These are phyloP conservation scores for Thielaviopsis euricoi DNA, from an alignment of 2,329 filamentous ascomycete genomes.

Conservation along the genomic window DNA sequence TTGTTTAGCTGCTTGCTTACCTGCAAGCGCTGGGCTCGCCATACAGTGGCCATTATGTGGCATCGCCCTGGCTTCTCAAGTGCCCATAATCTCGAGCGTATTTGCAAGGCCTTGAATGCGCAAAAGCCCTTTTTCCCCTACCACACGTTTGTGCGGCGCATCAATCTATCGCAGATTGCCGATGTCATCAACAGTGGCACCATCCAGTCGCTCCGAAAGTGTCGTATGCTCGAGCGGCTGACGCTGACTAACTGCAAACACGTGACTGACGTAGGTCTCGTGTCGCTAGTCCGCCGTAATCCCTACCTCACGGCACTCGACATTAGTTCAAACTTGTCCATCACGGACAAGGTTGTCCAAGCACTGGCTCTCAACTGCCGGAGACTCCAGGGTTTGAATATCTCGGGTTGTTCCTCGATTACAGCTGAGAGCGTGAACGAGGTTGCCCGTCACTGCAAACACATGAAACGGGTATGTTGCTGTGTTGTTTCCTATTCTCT, in stretches of 20 bases:
- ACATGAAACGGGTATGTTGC: constrained; percentile 62
- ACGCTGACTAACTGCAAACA: constrained; percentile 81
- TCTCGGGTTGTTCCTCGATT: constrained; percentile 70
- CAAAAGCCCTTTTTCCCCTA: constrained; percentile 75
- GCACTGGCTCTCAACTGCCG: constrained; percentile 67
- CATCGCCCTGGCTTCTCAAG: constrained; percentile 81
- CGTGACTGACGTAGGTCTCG: constrained; percentile 70
- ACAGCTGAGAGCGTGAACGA: constrained; percentile 72
- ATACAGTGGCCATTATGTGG: constrained; percentile 87
- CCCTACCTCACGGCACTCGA: constrained; percentile 73
- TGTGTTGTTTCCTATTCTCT: constrained; percentile 30
- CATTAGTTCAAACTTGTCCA: constrained; percentile 67
- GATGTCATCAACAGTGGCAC: constrained; percentile 74
- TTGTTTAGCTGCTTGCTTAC: constrained; percentile 81
- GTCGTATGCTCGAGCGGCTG: constrained; percentile 80
- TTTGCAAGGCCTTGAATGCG: constrained; percentile 61
- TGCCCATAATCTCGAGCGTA: constrained; percentile 64
- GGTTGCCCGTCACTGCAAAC: constrained; percentile 67
- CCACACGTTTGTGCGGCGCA: constrained; percentile 72
- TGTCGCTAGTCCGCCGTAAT: constrained; percentile 63
- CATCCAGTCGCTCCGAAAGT: constrained; percentile 61
- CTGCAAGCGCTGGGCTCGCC: constrained; percentile 84
- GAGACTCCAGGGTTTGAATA: constrained; percentile 79
- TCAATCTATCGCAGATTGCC: constrained; percentile 73
- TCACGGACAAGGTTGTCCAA: constrained; percentile 67